These are phyloP conservation scores for Paramyrothecium sp. DNA, from an alignment of 2,329 filamentous ascomycete species.

Conservation along the genomic window DNA sequence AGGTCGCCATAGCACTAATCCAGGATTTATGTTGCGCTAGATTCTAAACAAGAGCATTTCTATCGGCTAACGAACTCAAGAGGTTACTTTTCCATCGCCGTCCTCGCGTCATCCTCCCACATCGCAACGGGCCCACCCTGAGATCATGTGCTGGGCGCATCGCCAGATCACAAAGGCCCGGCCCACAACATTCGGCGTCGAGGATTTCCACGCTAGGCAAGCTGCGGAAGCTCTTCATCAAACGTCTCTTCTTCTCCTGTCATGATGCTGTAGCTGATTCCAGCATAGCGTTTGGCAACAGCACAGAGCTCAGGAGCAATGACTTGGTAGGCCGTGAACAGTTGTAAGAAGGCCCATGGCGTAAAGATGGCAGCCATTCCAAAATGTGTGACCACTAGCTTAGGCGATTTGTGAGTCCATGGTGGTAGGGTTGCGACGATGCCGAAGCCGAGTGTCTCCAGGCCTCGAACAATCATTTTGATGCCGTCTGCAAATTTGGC, in stretches of 20 bases:
- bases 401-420: background rate
- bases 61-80: no score
- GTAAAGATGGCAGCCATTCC: constrained; percentile 9
- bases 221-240: background rate
- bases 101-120: no score
- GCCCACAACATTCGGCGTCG: no score
- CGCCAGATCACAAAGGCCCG: no score
- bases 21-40: no score
- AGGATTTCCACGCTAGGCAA: no score
- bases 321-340: constrained; percentile 12
- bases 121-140: no score
- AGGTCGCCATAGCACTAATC: no score
- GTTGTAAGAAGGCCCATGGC: constrained; percentile 10
- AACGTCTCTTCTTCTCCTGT: constrained; percentile 19
- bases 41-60: no score
- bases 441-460: constrained; percentile 23
- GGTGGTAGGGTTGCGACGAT: constrained; percentile 11
- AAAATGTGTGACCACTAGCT: constrained; percentile 19
- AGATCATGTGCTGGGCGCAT: no score
- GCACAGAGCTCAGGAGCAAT: constrained; percentile 19
- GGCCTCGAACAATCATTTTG: constrained; percentile 15
- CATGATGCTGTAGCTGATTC: constrained; percentile 19
- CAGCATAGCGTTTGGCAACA: constrained; percentile 14
- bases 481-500: constrained; percentile 9
- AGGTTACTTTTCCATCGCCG: no score